These are phyloP conservation scores for Debaryomyces psychrophilus DNA, from an alignment of 1,139 yeast genomes.

Conservation along the genomic window DNA sequence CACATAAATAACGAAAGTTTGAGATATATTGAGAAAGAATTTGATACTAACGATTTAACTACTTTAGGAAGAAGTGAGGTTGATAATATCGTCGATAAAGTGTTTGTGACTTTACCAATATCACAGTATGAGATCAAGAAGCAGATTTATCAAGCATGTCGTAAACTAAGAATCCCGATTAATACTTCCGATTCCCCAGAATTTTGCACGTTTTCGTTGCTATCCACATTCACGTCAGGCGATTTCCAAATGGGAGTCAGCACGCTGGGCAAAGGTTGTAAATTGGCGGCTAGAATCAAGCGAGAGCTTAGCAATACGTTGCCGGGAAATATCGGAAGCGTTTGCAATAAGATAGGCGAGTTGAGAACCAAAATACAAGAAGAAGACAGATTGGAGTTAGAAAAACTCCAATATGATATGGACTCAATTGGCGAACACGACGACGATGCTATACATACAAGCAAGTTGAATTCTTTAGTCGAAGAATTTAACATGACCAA, in stretches of 20 bases:
- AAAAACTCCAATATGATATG: conserved; percentile 17
- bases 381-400: conserved; percentile 47
- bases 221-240: conserved; percentile 73
- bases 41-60: conserved; percentile 41
- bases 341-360: conserved; percentile 70
- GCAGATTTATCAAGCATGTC: conserved; percentile 53
- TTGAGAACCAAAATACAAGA: conserved; percentile 59
- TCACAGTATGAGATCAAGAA: conserved; percentile 31
- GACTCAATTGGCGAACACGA: conserved; percentile 59
- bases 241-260: conserved; percentile 82
- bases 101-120: conserved; percentile 59
- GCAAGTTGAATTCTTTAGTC: conserved; percentile 62
- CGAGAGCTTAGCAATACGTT: conserved; percentile 69
- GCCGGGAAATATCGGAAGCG: conserved; percentile 70
- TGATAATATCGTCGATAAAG: conserved; percentile 68
- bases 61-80: conserved; percentile 67
- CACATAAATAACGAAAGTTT: conserved; percentile 27
- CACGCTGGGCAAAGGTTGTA: conserved; percentile 89
- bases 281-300: conserved; percentile 77
- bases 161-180: conserved; percentile 70
- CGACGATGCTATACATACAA: conserved; percentile 68
- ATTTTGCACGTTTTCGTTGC: conserved; percentile 71
- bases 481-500: conserved; percentile 60
- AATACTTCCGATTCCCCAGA: conserved; percentile 77
- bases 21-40: conserved; percentile 35